Conservation (phyloP, 345 rosid species). For the Trapa incisa region DNA sequence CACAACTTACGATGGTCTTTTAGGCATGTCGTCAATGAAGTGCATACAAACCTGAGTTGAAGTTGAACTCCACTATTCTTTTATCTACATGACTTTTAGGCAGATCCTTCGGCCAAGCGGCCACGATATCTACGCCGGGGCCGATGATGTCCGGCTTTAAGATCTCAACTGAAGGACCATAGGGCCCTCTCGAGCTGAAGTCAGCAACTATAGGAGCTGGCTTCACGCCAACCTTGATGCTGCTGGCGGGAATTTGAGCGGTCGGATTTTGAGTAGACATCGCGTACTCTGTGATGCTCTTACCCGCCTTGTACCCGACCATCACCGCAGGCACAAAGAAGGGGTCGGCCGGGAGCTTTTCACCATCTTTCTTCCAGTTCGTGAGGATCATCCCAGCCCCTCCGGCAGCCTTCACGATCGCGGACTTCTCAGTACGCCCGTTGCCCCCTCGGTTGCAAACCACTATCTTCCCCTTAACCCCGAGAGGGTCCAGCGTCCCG, state of each 20-base stretch:
- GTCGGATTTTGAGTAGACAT: slow-evolving; percentile 31
- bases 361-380: slow-evolving; percentile 41
- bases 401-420: slow-evolving; percentile 61
- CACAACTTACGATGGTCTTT: too few species aligned
- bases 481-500: slow-evolving; percentile 47
- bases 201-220: slow-evolving; percentile 87
- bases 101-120: slow-evolving; percentile 56
- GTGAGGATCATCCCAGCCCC: slow-evolving; percentile 83
- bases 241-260: slow-evolving; percentile 39
- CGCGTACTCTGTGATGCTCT: slow-evolving; percentile 37
- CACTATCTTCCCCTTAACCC: slow-evolving; percentile 71
- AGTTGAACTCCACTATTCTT: slow-evolving; percentile 50
- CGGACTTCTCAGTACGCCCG: slow-evolving; percentile 67
- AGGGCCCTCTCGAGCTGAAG: slow-evolving; percentile 82
- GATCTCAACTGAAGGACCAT: slow-evolving; percentile 48
- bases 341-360: slow-evolving; percentile 59
- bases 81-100: slow-evolving; percentile 55
- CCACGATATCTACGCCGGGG: slow-evolving; percentile 83
- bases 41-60: slow-evolving; percentile 54
- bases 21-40: too few species aligned
- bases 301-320: slow-evolving; percentile 51
- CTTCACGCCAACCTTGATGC: slow-evolving; percentile 25
- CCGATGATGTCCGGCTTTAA: slow-evolving; percentile 89
- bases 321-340: slow-evolving; percentile 61
- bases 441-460: slow-evolving; percentile 64